phyloP scores from a whole-genome alignment of 2,329 filamentous ascomycete species.

The Arachnomyces sp. region DNA sequence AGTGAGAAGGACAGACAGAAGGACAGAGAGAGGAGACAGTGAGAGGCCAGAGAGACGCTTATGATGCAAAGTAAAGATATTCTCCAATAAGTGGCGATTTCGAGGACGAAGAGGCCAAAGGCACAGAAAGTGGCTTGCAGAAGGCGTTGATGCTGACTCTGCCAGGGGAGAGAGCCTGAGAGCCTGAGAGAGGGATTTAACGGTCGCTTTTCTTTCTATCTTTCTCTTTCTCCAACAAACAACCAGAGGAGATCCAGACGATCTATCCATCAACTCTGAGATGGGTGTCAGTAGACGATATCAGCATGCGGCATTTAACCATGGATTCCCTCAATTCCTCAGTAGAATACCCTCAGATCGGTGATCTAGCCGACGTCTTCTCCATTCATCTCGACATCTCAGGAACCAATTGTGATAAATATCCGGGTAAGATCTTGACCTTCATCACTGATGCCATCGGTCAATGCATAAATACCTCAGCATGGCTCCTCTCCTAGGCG shows the following conservation, averaged over 20 bases:
- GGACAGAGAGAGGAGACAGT: no score
- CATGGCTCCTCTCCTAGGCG: not conserved
- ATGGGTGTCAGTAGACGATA: no score
- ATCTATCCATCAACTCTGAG: no score
- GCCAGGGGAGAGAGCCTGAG: not conserved
- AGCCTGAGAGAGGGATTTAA: not conserved
- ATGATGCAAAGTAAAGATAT: no score
- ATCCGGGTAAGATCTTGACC: slow-evolving; percentile 26
- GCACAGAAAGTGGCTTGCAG: not conserved
- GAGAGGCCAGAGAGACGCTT: no score
- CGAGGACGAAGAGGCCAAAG: not conserved
- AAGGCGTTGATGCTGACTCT: not conserved
- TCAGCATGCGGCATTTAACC: no score
- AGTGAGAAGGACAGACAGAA: no score
- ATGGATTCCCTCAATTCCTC: no score
- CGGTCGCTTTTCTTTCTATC: no score
- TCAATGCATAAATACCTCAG: not conserved
- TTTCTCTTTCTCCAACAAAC: no score
- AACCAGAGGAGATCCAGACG: no score
- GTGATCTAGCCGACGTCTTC: slow-evolving; percentile 8
- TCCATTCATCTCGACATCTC: slow-evolving; percentile 24
- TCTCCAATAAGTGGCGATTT: no score
- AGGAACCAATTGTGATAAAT: slow-evolving; percentile 29
- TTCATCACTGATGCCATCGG: not conserved
- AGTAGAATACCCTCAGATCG: not conserved